A percentile compares a stretch with the other conserved stretches of the same genome.
Conservation (phyloP, 805 yeast genomes). For the Starmerella apicola region DNA sequence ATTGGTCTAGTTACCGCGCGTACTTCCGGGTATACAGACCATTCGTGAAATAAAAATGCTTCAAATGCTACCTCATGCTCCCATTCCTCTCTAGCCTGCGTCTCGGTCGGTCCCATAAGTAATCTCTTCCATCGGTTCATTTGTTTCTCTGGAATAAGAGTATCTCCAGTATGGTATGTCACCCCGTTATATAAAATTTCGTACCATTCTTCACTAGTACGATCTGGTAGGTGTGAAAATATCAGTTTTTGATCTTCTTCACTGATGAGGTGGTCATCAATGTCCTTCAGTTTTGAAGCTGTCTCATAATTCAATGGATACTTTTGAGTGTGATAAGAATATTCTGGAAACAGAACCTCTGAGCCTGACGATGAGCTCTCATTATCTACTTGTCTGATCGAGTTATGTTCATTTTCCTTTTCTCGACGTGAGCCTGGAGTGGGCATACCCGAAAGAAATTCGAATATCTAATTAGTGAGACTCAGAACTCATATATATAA, state of each 20-base stretch:
- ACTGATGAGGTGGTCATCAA: constrained; percentile 14
- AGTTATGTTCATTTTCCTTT: too few relatives aligned
- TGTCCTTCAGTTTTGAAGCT: too few relatives aligned
- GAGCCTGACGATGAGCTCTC: too few relatives aligned
- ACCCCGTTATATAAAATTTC: constrained; percentile 32
- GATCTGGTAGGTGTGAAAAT: constrained; percentile 20
- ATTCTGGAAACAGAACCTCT: too few relatives aligned
- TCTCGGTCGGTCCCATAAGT: constrained; percentile 11
- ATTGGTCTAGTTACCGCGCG: constrained; percentile 42
- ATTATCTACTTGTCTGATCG: too few relatives aligned
- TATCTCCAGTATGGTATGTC: constrained; percentile 35
- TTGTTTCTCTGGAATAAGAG: constrained; percentile 34
- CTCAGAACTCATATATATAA: too few relatives aligned
- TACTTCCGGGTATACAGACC: constrained; percentile 54
- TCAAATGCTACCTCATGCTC: constrained; percentile 25
- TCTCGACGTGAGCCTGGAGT: too few relatives aligned
- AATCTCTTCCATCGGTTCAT: constrained; percentile 28
- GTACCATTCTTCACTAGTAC: constrained; percentile 30
- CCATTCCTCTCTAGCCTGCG: constrained; percentile 16
- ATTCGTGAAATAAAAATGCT: constrained; percentile 33
- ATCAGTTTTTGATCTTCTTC: constrained; percentile 14
- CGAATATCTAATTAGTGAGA: too few relatives aligned
- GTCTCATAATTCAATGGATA: too few relatives aligned
- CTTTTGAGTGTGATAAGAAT: too few relatives aligned
- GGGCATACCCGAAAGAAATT: too few relatives aligned